Evolutionary conservation across 306 rosid species (phyloP), one percentile per base, ranked within the genome.

Genomic region (Cucurbita maxima): DNA sequence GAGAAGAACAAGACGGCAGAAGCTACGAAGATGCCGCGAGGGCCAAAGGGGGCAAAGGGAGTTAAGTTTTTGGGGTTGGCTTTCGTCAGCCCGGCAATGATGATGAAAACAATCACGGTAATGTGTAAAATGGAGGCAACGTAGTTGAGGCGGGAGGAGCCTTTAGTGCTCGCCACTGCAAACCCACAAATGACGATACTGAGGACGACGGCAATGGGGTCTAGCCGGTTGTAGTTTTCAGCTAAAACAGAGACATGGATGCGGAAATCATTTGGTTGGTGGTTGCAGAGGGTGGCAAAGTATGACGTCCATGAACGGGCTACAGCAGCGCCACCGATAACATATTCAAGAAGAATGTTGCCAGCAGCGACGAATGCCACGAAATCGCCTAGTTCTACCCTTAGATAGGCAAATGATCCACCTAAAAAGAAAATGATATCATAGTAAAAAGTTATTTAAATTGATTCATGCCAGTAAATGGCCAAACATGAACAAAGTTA

Each of bases 251-350:
- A 22, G 34, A 77, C 87, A 11, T 77, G 34, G 62, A 92, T 90
- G 6, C 92, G 88, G 40, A 91, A 88, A 72, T 84, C 88, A 0
- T 84, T 81, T 6, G 96, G 74, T 0, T 55, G 3, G 8, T 12
- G 79, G 81, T 87, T 85, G 76, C 87, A 86, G 1, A 91, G 89
- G 25, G 97, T 87, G 76, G 97, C 82, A 8, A 91, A 91, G 77
- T 91, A 91, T 22, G 97, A 91, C 5, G 97, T 91, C 97, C 96
- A 91, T 1, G 97, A 74, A 10, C 97, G 95, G 0, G 97, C 85
- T 6, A 91, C 92, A 0, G 96, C 92, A 0, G 97, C 97, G 0
- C 88, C 82, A 0, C 89, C 71, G 3, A 91, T 81, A 0, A 88
- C 87, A 3, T 87, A 87, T 67, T 91, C 96, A 0, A 91, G 90